Percentiles rank a stretch among this genome's conserved stretches.
phyloP scores from a whole-genome alignment of 2,329 filamentous ascomycete genomes.

The Lachnellula hyalina region DNA sequence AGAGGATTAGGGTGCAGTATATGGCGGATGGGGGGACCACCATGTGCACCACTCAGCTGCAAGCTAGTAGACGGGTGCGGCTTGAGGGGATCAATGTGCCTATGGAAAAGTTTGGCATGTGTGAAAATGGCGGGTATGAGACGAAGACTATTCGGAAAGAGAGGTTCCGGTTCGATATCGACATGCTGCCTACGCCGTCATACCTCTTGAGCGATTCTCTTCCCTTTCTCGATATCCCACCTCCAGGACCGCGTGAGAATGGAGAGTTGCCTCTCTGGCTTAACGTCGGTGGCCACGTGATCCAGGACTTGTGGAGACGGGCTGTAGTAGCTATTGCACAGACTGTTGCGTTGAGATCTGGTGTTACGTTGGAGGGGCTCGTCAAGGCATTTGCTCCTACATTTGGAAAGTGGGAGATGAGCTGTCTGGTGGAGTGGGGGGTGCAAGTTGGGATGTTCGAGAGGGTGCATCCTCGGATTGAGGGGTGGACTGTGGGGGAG shows the following conservation, averaged over 20 bases:
- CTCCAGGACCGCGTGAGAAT: constrained; percentile 36
- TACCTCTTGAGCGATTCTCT: constrained; percentile 55
- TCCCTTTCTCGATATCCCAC: constrained; percentile 31
- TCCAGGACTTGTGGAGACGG: constrained; percentile 58
- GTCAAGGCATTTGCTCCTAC: constrained; percentile 51
- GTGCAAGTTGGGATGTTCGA: constrained; percentile 37
- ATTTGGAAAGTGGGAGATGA: constrained; percentile 58
- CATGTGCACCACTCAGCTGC: constrained; percentile 62
- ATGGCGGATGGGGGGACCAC: constrained; percentile 58
- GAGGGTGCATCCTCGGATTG: constrained; percentile 36
- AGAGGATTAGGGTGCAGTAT: constrained; percentile 44
- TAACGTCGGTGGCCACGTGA: constrained; percentile 58
- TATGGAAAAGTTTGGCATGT: constrained; percentile 63
- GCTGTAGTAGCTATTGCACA: constrained; percentile 59
- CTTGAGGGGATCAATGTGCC: constrained; percentile 52
- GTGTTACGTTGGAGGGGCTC: constrained; percentile 48
- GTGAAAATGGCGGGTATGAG: constrained; percentile 63
- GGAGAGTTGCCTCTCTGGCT: constrained; percentile 65
- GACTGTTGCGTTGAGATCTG: constrained; percentile 56
- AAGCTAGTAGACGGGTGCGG: constrained; percentile 51
- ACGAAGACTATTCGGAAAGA: constrained; percentile 62
- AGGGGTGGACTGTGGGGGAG: constrained; percentile 46
- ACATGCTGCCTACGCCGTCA: constrained; percentile 49
- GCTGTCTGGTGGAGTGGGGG: constrained; percentile 55
- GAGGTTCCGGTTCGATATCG: constrained; percentile 59